Base-by-base conservation (phyloP, 2,329 filamentous ascomycete genomes). In the Cladosporium austrohemisphaericum region DNA sequence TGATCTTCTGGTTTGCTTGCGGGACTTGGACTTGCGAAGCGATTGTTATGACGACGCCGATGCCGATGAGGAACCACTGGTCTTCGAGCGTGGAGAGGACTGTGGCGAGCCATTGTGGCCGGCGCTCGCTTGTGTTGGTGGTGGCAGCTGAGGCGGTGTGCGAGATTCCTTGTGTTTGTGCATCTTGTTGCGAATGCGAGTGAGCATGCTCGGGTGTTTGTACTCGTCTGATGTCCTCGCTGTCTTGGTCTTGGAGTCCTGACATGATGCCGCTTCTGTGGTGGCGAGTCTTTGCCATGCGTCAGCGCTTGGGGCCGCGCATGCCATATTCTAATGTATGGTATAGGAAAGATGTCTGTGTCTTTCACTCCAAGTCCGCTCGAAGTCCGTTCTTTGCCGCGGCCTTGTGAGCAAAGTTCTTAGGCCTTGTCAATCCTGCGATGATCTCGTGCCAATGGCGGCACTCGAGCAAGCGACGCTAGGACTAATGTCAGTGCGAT, bases 1-100 rank as follows among this genome's bases (percentile, higher is more conserved):
- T 79, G 38, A 68, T 67, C 3, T 70, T 65, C 50, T 77, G 70
- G 5, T 78, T 70, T 60, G 80, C 70, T 69, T 78, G 67, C 70
- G 79, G 58, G 67, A 83, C 67, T 66, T 78, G 66, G 74, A 72
- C 69, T 59, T 76, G 76, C 56, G 76, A 76, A 45, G 78, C 81
- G 57, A 76, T 72, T 62, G 68, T 71, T 66, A 69, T 76, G 23
- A 72, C 68, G 18, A 79, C 53, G 1, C 71, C 78, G 57, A 86
- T 81, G 14, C 76, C 79, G 49, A 85, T 74, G 14, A 86, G 71
- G 49, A 86, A 77, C 79, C 82, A 86, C 68, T 86, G 83, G 49
- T 78, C 75, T 41, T 71, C 64, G 38, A 80, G 41, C 9, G 44
- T 47, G 7, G 32, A 31, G 33, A 47, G 44, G 44, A 47, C 22